Evolutionary conservation across 345 rosid species (phyloP), one percentile per base, ranked within the genome.

Genomic region (Viola odorata): DNA sequence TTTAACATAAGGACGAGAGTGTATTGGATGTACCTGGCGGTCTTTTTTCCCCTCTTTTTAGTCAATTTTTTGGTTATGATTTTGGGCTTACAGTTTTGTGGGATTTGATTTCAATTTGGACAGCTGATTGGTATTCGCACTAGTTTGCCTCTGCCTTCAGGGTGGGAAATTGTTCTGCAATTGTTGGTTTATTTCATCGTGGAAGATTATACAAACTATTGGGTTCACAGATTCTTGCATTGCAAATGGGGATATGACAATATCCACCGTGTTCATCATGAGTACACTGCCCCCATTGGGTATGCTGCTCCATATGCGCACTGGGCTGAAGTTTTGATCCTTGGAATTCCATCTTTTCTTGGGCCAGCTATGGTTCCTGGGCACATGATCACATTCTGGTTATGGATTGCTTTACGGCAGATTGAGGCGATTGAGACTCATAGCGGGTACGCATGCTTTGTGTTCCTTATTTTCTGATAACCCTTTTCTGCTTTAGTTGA

Each of bases 361-460:
- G 97, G 99, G 15, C 99, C 99, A 14, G 97, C 99, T 2, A 75
- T 94, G 63, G 97, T 55, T 80, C 96, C 99, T 50, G 91, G 97
- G n/a, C 98, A 92, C 71, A 84, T 92, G 80, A 73, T 85, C 52
- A 92, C 98, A 16, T 85, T 92, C 66, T 92, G 97, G 96, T 62
- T 83, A 45, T 90, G 99, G 97, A 84, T 94, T 39, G 91, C 80
- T 79, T 76, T 87, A 65, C 79, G 99, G 72, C 96, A 89, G 78
- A 66, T 87, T 39, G 97, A 94, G 74, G 96, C 99, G 1, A 84
- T 92, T 48, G 97, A 89, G 67, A 87, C 98, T 38, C 98, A 92
- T 80, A 85, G 98, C 51, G 98, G 98, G 98, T 92, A 84, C 57
- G 86, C 80, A 65, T 71, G 68, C 81, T 50, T 7, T 23, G 4